Evolutionary conservation across 106 monocot species (phyloP).

Genomic region (Xerophyta viscosa): DNA sequence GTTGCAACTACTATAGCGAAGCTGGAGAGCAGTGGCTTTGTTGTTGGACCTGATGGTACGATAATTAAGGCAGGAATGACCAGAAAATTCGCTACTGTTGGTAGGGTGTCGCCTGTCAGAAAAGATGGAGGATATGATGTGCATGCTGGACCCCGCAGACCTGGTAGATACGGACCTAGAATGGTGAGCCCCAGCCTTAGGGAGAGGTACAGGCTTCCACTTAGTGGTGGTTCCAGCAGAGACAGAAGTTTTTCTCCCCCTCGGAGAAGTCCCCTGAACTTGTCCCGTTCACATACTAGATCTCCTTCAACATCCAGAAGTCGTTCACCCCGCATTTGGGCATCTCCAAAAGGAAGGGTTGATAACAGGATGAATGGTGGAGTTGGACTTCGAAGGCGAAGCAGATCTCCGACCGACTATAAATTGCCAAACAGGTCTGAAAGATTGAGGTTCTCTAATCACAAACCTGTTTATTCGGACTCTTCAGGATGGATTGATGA

Average conservation of each 20-base stretch:
- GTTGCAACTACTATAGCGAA: slow-evolving; percentile 73
- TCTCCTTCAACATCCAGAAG: slow-evolving; percentile 78
- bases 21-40: slow-evolving; percentile 75
- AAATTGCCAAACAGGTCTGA: slow-evolving; percentile 15
- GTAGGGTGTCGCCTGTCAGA: slow-evolving; percentile 36
- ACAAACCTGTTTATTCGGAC: slow-evolving; percentile 20
- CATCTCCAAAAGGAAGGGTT: slow-evolving; percentile 35
- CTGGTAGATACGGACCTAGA: slow-evolving; percentile 24
- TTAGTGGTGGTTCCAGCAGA: slow-evolving; percentile 28
- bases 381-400: slow-evolving; percentile 13
- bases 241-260: slow-evolving; percentile 53
- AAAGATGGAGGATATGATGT: slow-evolving; percentile 23
- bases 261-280: slow-evolving; percentile 23
- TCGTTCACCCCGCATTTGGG: slow-evolving; percentile 55
- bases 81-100: slow-evolving; percentile 10
- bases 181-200: slow-evolving; percentile 10
- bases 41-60: slow-evolving; percentile 86
- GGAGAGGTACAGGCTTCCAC: slow-evolving; percentile 21
- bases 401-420: slow-evolving; percentile 38
- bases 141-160: slow-evolving; percentile 14
- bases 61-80: slow-evolving; percentile 36
- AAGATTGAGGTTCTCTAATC: slow-evolving; percentile 21
- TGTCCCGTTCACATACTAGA: slow-evolving; percentile 24
- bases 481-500: slow-evolving; percentile 48
- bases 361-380: slow-evolving; percentile 12